Conservation (phyloP, 2,329 filamentous ascomycete genomes). For the Parastagonospora avenae region DNA sequence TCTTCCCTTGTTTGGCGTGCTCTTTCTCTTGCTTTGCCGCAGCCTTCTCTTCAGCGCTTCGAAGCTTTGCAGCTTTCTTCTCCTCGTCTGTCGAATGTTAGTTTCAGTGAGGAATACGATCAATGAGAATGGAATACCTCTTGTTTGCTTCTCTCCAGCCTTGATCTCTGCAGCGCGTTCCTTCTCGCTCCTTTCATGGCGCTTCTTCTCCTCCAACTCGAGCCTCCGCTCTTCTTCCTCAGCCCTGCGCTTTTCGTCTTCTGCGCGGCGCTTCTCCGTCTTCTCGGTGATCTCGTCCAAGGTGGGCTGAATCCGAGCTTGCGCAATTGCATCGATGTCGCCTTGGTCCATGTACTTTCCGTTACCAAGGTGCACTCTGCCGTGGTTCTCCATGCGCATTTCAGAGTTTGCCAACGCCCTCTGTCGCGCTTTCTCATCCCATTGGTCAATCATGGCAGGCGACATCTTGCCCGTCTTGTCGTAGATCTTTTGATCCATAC, state of each 20-base stretch:
- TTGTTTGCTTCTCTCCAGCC: constrained; percentile 55
- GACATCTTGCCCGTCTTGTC: constrained; percentile 75
- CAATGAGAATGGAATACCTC: constrained; percentile 55
- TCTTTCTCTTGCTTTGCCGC: constrained; percentile 46
- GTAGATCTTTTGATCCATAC: constrained; percentile 82
- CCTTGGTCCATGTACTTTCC: constrained; percentile 79
- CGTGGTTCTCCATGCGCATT: constrained; percentile 61
- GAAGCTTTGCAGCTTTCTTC: constrained; percentile 54
- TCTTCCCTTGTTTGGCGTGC: constrained; percentile 54
- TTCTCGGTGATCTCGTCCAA: constrained; percentile 83
- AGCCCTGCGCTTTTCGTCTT: constrained; percentile 70
- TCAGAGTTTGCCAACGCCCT: constrained; percentile 71
- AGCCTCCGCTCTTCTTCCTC: constrained; percentile 65
- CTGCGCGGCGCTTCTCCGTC: constrained; percentile 72
- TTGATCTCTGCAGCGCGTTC: constrained; percentile 54
- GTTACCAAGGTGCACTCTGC: constrained; percentile 73
- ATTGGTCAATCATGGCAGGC: constrained; percentile 71
- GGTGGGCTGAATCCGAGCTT: constrained; percentile 77
- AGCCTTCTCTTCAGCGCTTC: constrained; percentile 58
- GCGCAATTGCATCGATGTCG: constrained; percentile 80
- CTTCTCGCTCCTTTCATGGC: constrained; percentile 63
- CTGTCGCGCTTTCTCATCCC: constrained; percentile 77
- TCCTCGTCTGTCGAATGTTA: constrained; percentile 56
- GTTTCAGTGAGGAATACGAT: not conserved
- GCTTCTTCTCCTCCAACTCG: constrained; percentile 69